Evolutionary conservation across 352 stramenopile genomes (phyloP).

Genomic region (Pythium periplocum): DNA sequence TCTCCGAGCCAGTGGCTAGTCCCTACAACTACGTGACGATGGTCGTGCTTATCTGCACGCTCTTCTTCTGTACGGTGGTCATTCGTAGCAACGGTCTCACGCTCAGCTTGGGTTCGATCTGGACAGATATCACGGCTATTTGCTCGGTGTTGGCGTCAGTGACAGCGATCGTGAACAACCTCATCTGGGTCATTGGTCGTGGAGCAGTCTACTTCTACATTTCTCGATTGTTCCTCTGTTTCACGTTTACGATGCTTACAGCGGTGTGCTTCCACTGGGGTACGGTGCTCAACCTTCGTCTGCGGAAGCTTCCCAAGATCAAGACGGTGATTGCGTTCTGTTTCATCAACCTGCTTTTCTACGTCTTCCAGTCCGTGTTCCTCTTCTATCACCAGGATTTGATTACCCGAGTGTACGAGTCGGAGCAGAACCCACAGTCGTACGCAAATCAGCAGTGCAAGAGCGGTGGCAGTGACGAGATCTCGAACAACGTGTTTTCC

Average conservation of each 20-base stretch:
- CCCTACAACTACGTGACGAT: conserved; percentile 88
- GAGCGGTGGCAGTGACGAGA: conserved; percentile 28
- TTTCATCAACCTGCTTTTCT: conserved; percentile 71
- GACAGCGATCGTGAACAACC: conserved; percentile 79
- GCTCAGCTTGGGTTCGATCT: conserved; percentile 82
- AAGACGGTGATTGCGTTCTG: conserved; percentile 66
- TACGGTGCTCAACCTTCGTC: conserved; percentile 70
- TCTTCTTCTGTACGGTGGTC: conserved; percentile 78
- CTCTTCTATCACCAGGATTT: conserved; percentile 57
- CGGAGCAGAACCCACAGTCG: conserved; percentile 59
- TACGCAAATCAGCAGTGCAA: conserved; percentile 82
- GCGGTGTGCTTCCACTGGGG: conserved; percentile 87
- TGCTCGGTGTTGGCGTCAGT: conserved; percentile 71
- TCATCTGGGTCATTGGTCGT: conserved; percentile 68
- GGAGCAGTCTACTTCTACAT: conserved; percentile 82
- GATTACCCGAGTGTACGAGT: conserved; percentile 71
- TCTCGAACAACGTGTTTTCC: conserved; percentile 68
- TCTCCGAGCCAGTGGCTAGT: conserved; percentile 52
- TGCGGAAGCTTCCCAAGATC: conserved; percentile 69
- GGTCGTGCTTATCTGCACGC: conserved; percentile 73
- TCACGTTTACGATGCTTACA: conserved; percentile 87
- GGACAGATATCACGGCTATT: conserved; percentile 83
- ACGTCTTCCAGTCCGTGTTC: conserved; percentile 70
- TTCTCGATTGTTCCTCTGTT: conserved; percentile 68
- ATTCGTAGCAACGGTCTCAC: conserved; percentile 79